Conservation (phyloP, 1,139 yeast genomes). For the Geotrichum phurueaensis region DNA sequence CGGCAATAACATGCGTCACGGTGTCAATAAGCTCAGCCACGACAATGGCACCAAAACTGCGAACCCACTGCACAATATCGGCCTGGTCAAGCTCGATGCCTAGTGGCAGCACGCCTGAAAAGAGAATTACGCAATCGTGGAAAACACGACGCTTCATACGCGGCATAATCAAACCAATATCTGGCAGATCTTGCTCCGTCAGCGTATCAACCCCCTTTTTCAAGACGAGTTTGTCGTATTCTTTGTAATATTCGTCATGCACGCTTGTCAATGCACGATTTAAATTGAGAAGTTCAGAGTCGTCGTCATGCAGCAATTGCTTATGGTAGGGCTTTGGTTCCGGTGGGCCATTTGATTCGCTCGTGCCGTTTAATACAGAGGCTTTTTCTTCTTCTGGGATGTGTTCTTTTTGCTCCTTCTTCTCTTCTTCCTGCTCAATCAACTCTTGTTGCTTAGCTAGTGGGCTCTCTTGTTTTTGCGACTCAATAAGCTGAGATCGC, state of each 20-base stretch:
- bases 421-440: constrained; percentile 44
- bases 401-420: constrained; percentile 21
- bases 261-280: constrained; percentile 57
- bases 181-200: constrained; percentile 27
- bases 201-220: constrained; percentile 9
- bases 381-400: constrained; percentile 38
- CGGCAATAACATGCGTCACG: constrained; percentile 87
- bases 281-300: constrained; percentile 63
- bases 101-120: constrained; percentile 81
- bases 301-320: constrained; percentile 69
- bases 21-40: constrained; percentile 64
- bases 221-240: constrained; percentile 32
- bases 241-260: constrained; percentile 60
- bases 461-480: constrained; percentile 70
- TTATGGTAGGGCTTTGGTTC: constrained; percentile 3
- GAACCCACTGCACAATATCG: constrained; percentile 88
- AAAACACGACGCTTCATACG: constrained; percentile 62
- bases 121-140: constrained; percentile 61
- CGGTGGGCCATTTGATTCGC: neutral
- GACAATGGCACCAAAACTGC: constrained; percentile 84
- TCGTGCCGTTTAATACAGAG: neutral
- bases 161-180: constrained; percentile 53
- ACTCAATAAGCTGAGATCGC: constrained; percentile 54
- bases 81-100: constrained; percentile 59
- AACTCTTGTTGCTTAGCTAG: constrained; percentile 76